Base-by-base conservation (phyloP, 306 rosid genomes). In the Cucurbita maxima region DNA sequence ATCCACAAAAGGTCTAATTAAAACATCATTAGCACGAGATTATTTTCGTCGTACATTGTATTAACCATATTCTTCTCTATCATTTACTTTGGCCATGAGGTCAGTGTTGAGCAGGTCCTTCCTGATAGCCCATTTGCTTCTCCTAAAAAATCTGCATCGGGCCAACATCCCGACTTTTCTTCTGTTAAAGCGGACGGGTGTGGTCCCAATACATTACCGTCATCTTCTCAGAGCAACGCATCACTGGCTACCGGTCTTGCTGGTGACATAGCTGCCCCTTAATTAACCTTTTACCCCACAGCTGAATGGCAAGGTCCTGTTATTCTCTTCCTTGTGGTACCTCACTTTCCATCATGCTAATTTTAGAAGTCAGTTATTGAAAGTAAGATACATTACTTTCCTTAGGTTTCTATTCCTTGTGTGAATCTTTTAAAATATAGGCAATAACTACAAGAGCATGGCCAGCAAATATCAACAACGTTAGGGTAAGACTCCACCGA, bases 111-210 rank as follows among this genome's bases (percentile, higher is more conserved):
- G 77, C 86, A 87, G 81, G 88, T 74, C 74, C 98, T 94, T 83
- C 97, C 96, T 5, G 97, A 90, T 55, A 90, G 82, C 78, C 89
- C 88, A 72, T 90, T 87, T 60, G 88, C 97, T 73, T 90, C 94
- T 48, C 96, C 97, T 58, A 84, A 85, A 73, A 90, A 87, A 72
- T 87, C 87, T n/a, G 80, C 87, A 12, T 86, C 67, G 41, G 82
- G 80, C 54, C 76, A 78, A 72, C 74, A 45, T 20, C 43, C 84
- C 25, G 81, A 81, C 56, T 83, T 86, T 74, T 78, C 88, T 48
- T 15, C 85, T 7, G 50, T 79, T 30, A 58, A 15, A 25, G 59
- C 55, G 54, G 86, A 75, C 55, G 74, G 66, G 34, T 66, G 76
- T n/a, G 89, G 85, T 75, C 72, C 73, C 50, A 52, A 80, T 37